Conservation (phyloP, 179 eudicot species). For the Spinacia oleracea region DNA sequence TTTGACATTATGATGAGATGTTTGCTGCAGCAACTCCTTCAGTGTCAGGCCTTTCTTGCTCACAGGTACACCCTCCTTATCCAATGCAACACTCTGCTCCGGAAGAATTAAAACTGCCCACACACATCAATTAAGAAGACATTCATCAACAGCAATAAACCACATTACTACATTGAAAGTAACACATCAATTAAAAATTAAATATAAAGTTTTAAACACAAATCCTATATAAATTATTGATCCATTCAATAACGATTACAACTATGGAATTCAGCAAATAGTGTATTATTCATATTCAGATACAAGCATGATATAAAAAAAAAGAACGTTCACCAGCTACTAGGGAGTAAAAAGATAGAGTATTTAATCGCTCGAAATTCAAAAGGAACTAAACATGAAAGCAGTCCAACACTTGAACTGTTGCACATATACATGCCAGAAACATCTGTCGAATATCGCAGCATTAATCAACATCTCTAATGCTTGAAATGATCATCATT, state of each 20-base stretch:
- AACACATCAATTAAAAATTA: not conserved
- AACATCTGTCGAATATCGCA: not conserved
- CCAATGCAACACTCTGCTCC: constrained; percentile 89
- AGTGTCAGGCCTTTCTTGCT: constrained; percentile 89
- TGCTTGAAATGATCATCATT: not conserved
- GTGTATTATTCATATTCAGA: not conserved
- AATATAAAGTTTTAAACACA: not conserved
- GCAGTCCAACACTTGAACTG: not conserved
- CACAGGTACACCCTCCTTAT: constrained; percentile 78
- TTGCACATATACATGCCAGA: not conserved
- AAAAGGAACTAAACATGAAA: not conserved
- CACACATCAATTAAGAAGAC: constrained; percentile 9
- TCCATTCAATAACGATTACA: not conserved
- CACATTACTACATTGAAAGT: not conserved
- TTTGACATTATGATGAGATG: constrained; percentile 89
- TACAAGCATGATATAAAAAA: not conserved
- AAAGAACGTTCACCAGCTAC: not conserved
- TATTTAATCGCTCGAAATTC: not conserved
- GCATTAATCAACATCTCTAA: not conserved
- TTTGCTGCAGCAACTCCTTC: constrained; percentile 91
- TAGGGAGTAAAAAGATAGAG: not conserved
- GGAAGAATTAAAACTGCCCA: constrained; percentile 80
- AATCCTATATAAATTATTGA: not conserved
- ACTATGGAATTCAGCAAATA: not conserved
- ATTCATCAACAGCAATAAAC: not conserved